These are phyloP conservation scores for Pluteus cervinus DNA, from an alignment of 768 basidiomycete species.

Conservation along the genomic window DNA sequence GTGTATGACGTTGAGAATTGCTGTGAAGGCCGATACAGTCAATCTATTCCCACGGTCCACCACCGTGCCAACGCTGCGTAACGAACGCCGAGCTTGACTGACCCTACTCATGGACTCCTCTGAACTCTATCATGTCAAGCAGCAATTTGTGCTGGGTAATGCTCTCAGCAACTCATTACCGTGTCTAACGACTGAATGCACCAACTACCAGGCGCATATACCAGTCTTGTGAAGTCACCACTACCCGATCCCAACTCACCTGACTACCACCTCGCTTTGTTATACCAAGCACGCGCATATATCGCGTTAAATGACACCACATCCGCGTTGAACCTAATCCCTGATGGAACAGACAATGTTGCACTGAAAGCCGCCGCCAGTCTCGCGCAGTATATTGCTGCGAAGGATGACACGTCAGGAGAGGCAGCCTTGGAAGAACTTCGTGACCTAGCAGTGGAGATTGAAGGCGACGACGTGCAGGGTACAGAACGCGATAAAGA, in stretches of 20 bases:
- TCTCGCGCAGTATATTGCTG: constrained; percentile 63
- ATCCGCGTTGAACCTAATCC: constrained; percentile 51
- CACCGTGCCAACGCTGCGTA: too few species aligned
- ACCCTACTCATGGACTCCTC: constrained; percentile 41
- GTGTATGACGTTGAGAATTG: too few species aligned
- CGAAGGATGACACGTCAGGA: constrained; percentile 34
- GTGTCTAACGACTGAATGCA: background rate
- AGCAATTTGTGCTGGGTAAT: constrained; percentile 71
- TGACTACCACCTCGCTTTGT: constrained; percentile 57
- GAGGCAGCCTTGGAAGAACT: constrained; percentile 72
- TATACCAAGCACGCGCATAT: constrained; percentile 75
- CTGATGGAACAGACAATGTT: constrained; percentile 53
- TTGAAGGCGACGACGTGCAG: constrained; percentile 73
- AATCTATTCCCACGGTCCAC: too few species aligned
- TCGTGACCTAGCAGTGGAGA: constrained; percentile 81
- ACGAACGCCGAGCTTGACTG: too few species aligned
- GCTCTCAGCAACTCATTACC: background rate
- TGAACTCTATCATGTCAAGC: constrained; percentile 62
- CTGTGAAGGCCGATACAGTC: too few species aligned
- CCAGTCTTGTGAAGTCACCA: constrained; percentile 45
- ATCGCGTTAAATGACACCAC: constrained; percentile 63
- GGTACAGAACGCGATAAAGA: constrained; percentile 64
- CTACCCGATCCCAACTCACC: constrained; percentile 57
- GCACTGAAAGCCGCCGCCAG: constrained; percentile 65
- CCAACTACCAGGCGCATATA: constrained; percentile 52